These are phyloP conservation scores for Apiospora marii DNA, from an alignment of 2,329 filamentous ascomycete species.

Conservation along the genomic window DNA sequence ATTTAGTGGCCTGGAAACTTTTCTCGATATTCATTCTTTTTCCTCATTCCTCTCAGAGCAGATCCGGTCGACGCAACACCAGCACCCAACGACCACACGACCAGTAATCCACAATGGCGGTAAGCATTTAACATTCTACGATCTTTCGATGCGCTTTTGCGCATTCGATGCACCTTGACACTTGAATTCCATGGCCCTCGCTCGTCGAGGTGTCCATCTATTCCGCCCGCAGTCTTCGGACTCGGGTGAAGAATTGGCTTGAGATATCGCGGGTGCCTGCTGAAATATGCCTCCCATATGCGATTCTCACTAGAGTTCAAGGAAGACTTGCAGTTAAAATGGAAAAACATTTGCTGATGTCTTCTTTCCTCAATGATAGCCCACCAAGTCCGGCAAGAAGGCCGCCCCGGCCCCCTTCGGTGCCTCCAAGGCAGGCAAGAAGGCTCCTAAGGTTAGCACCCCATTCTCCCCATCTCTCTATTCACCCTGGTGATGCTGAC, in stretches of 20 bases:
- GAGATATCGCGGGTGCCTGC: slow-evolving; percentile 57
- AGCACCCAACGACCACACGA: slow-evolving; percentile 54
- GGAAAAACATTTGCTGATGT: slow-evolving; percentile 90
- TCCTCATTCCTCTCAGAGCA: slow-evolving; percentile 41
- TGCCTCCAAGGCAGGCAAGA: slow-evolving; percentile 94
- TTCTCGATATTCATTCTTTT: slow-evolving; percentile 41
- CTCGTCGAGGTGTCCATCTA: slow-evolving; percentile 46
- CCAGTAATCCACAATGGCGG: slow-evolving; percentile 63
- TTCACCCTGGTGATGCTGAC: slow-evolving; percentile 34
- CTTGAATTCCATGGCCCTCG: slow-evolving; percentile 39
- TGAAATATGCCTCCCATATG: slow-evolving; percentile 59
- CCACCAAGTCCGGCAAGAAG: slow-evolving; percentile 98
- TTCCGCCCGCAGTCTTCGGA: slow-evolving; percentile 52
- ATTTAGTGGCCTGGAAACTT: slow-evolving; percentile 32
- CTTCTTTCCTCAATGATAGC: slow-evolving; percentile 99
- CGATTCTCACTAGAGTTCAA: slow-evolving; percentile 88
- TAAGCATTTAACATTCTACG: slow-evolving; percentile 55
- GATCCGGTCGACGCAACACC: slow-evolving; percentile 51
- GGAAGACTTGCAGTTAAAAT: slow-evolving; percentile 75
- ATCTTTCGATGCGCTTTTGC: slow-evolving; percentile 42
- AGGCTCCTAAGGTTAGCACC: slow-evolving; percentile 88
- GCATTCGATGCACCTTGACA: slow-evolving; percentile 37
- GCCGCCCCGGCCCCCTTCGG: slow-evolving; percentile 96
- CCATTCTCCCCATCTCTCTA: slow-evolving; percentile 8
- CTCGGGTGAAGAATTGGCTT: slow-evolving; percentile 71